Evolutionary conservation across 345 rosid species (phyloP), one percentile per base, ranked within the genome.

Genomic region (Rhizophora mangle): DNA sequence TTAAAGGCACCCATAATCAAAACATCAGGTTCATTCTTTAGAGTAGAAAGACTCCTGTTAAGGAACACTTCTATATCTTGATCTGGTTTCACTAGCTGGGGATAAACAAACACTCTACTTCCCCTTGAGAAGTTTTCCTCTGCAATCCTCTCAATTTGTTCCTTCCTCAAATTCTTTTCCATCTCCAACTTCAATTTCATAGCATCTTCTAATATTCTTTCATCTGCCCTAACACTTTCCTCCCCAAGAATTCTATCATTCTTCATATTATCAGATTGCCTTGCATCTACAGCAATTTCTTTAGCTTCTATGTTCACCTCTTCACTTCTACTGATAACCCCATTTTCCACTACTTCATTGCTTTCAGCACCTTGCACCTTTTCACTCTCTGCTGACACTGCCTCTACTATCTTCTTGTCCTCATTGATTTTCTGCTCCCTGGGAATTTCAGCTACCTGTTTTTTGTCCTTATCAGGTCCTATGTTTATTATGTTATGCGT

Each of bases 1-100:
- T 94, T 94, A 65, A 94, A 94, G 30, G 95, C 93, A 30, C 97
- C 97, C 98, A 88, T 88, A 63, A 91, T 79, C 54, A 91, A 75
- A 78, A 89, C 62, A 73, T 91, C 95, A 0, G 86, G 79, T 60
- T 89, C 96, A 32, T 78, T 68, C 6, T 66, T 73, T 68, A 94
- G 82, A 65, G 82, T 70, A 5, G 97, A 94, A 5, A 87, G 70
- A 71, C 78, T 80, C 83, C 77, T 83, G 75, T 89, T 83, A 60
- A 91, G 82, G 75, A 89, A 94, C 75, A 91, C 84, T 78, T 91
- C 93, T 62, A 87, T 73, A 73, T 89, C 95, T 78, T 81, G 78
- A 76, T 81, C 87, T 6, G 98, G 86, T 82, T 85, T 79, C 34
- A 72, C 82, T 32, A 47, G 70, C 30, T 30, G 74, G 0, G 98